Base-by-base conservation (phyloP, 768 basidiomycete genomes). In the Rhizopogon roseolus region DNA sequence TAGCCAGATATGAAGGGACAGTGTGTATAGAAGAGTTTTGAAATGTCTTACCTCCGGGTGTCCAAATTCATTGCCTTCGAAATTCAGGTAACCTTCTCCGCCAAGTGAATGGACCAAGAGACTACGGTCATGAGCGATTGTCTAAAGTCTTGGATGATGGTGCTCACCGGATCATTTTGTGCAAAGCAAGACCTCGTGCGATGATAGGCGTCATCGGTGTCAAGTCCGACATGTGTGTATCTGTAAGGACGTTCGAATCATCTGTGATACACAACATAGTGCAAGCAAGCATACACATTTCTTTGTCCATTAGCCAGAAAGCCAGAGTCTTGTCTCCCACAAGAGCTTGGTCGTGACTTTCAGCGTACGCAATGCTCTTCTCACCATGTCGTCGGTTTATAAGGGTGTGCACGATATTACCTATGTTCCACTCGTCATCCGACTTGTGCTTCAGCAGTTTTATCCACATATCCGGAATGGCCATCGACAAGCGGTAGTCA, bases 241-340 rank as follows among this genome's bases (percentile, higher is more conserved):
- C 92, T 93, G 36, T 46, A 42, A 57, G 42, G 56, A 44, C 50
- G 28, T 39, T 44, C 51, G 27, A 22, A 2, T 40, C 11, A 39
- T 19, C 5, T 16, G 22, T 29, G 22, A 19, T 40, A 37, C 19
- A 44, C 5, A 37, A 1, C 37, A 38, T 34, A 25, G 19, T 22
- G 22, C 22, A 22, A 52, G 44, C 1, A 17, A 34, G 76, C 84
- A 62, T 77, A 94, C 95, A 98, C 97, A 99, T 99, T 71, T 98
- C 97, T 72, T 96, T 96, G 71, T 99, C 97, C 97, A 99, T 99
- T 54, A 98, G 72, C 97, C 97, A 99, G 72, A 99, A 99, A 4
- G 97, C 97, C 42, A 99, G 64, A 3, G 96, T 98, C 76, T 99
- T 99, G 75, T 99, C 97, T 11, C 97, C 97, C 0, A 99, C 97